Base-by-base conservation (phyloP, 768 basidiomycete genomes). In the Xerocomellus intermedius region DNA sequence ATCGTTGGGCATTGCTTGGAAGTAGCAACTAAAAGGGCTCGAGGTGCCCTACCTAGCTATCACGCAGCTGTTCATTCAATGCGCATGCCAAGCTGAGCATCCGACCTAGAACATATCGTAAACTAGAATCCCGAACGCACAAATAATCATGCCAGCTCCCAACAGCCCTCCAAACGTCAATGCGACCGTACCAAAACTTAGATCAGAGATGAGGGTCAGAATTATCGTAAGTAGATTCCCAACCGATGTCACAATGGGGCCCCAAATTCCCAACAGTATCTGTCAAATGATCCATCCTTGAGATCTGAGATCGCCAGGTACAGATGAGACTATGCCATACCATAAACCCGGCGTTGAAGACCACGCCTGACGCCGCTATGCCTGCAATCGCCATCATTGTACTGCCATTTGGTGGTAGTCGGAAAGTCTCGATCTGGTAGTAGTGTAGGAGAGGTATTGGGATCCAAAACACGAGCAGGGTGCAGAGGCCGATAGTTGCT, bases 151-250 rank as follows among this genome's bases (percentile, higher is more conserved):
- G 19, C 82, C 81, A 48, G 87, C 88, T 8, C 95, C 95, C 12
- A 86, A 42, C 19, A 94, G 57, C 52, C 91, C 90, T 80, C 86
- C 87, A 3, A 80, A 24, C 0, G 87, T 91, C 54, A 94, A 67
- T 1, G 80, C 75, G 36, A 83, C 79, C 48, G 79, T 78, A 21
- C 91, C 85, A 57, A 94, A 87, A 17, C 86, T 59, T 8, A 87
- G 77, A 71, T 98, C 94, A 39, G 88, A 83, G 16, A 91, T 63
- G 44, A 94, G 82, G 14, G 94, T 90, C 46, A 97, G 79, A 36
- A 96, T 91, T 60, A 96, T 95, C 6, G 94, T 94, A n/a, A 96
- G 79, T n/a, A 98, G 79, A 70, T 83, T 93, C 42, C 93, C 94
- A 32, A 97, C 94, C 2, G 91, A 92, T 9, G 86, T 84, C 41